phyloP scores from a whole-genome alignment of 441 rosid genomes.

The Populus hybrid region DNA sequence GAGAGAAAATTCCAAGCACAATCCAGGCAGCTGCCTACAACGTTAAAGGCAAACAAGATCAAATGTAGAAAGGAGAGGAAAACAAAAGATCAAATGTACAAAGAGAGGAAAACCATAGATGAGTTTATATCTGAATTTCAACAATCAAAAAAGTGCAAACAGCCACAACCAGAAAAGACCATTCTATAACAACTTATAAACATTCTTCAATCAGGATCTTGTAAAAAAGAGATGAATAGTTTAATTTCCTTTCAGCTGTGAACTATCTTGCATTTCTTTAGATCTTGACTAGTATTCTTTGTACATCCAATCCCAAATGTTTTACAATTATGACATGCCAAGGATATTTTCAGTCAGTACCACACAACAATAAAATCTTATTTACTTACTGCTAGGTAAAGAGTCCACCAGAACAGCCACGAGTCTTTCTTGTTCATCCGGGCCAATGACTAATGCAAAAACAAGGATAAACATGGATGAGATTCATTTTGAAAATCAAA shows the following conservation, averaged over 20 bases:
- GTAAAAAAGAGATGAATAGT: not conserved
- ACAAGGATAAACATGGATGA: constrained; percentile 11
- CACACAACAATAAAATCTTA: not conserved
- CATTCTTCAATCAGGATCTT: not conserved
- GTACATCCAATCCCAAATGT: not conserved
- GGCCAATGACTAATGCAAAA: constrained; percentile 63
- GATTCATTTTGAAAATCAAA: constrained; percentile 2
- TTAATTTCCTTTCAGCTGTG: not conserved
- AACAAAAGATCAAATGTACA: not conserved
- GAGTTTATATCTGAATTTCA: not conserved
- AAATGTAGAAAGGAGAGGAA: not conserved
- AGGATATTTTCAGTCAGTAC: not conserved
- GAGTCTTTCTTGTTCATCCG: constrained; percentile 98
- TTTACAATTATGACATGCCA: not conserved
- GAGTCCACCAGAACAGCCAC: constrained; percentile 99
- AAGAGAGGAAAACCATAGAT: not conserved
- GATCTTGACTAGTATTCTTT: not conserved
- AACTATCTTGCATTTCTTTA: not conserved
- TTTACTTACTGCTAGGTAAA: constrained; percentile 78
- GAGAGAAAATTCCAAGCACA: constrained; percentile 85
- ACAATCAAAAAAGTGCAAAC: not conserved
- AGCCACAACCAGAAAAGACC: not conserved
- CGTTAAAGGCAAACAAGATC: constrained; percentile 7
- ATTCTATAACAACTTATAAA: not conserved
- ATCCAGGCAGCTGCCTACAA: constrained; percentile 81